phyloP scores from a whole-genome alignment of 1,284 basidiomycete genomes.

The Cryptococcus jaspeensis region DNA sequence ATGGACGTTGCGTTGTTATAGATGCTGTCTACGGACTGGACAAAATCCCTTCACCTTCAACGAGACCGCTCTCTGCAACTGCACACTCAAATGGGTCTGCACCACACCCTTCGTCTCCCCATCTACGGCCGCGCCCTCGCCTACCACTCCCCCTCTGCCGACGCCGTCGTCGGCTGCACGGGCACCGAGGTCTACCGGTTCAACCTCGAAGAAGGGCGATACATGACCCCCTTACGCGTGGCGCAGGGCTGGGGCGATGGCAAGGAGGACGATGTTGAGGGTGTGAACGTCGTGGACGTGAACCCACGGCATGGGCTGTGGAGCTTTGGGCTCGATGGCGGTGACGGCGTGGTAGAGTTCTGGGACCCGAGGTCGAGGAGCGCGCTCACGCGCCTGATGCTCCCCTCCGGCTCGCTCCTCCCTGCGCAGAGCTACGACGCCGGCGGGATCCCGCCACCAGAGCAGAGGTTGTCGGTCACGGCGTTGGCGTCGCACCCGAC shows the following conservation, averaged over 20 bases:
- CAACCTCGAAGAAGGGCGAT: slow-evolving; percentile 93
- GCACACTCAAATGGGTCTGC: slow-evolving; percentile 90
- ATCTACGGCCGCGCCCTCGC: slow-evolving; percentile 87
- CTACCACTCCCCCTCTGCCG: slow-evolving; percentile 83
- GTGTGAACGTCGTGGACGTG: slow-evolving; percentile 89
- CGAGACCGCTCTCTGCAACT: slow-evolving; percentile 91
- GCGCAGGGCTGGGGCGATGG: slow-evolving; percentile 59
- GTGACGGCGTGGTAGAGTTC: slow-evolving; percentile 81
- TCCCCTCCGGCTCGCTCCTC: slow-evolving; percentile 66
- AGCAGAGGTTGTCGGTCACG: slow-evolving; percentile 65
- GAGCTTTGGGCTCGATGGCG: slow-evolving; percentile 68
- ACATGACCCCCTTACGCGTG: slow-evolving; percentile 68
- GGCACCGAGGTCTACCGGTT: slow-evolving; percentile 88
- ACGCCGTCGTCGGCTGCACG: slow-evolving; percentile 72
- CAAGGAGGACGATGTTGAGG: slow-evolving; percentile 60
- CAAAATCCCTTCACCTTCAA: slow-evolving; percentile 95
- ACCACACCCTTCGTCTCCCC: slow-evolving; percentile 90
- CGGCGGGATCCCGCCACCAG: slow-evolving; percentile 32
- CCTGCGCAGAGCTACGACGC: slow-evolving; percentile 47
- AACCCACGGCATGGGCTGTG: slow-evolving; percentile 91
- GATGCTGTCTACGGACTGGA: slow-evolving; percentile 98
- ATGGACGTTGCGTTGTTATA: slow-evolving; percentile 43
- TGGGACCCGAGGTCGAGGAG: slow-evolving; percentile 92
- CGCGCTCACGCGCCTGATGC: slow-evolving; percentile 58
- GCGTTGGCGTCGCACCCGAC: slow-evolving; percentile 72